These are phyloP conservation scores for Citrus sinensis DNA, from an alignment of 345 rosid species.

Conservation along the genomic window DVS_A1.0 CM039165.1:37533001-37533500, in stretches of 20 bases:
- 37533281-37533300: not conserved
- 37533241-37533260: not conserved
- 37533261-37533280: constrained; percentile 2
- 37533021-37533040: not conserved
- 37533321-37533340: not conserved
- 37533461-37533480: not conserved
- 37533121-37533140: not conserved
- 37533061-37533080: constrained; percentile 12
- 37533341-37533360: constrained; percentile 11
- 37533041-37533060: not conserved
- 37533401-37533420: constrained; percentile 2
- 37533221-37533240: not conserved
- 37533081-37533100: not conserved
- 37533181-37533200: not conserved
- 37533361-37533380: constrained; percentile 2
- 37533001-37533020: not conserved
- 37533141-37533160: not conserved
- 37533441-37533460: constrained; percentile 11
- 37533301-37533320: constrained; percentile 16
- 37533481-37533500: not conserved
- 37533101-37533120: no score
- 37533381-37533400: not conserved
- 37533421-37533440: constrained; percentile 7
- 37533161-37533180: no score
- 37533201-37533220: not conserved